phyloP scores from a whole-genome alignment of 306 rosid species.

The Hippophae gyantsensis region DNA sequence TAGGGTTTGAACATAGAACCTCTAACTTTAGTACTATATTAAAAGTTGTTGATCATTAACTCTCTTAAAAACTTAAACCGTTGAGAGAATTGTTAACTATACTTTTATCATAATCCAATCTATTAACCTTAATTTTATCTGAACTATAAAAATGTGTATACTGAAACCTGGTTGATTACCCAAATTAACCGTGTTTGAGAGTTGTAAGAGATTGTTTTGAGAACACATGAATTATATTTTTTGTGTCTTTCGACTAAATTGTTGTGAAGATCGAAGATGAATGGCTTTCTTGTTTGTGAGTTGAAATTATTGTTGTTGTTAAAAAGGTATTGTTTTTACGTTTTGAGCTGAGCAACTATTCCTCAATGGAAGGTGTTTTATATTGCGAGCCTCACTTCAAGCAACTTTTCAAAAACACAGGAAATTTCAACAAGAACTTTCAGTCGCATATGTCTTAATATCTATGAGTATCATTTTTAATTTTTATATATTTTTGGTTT shows the following conservation, averaged over 20 bases:
- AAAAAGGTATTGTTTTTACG: conserved; percentile 10
- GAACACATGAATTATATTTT: background rate
- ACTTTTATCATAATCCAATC: too few species aligned
- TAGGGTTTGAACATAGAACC: too few species aligned
- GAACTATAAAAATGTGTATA: too few species aligned
- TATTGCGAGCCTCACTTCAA: conserved; percentile 91
- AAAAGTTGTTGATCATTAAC: too few species aligned
- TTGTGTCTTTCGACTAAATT: conserved; percentile 1
- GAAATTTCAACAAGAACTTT: conserved; percentile 76
- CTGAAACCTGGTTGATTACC: too few species aligned
- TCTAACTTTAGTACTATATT: too few species aligned
- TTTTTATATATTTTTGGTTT: too few species aligned
- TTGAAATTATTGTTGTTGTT: conserved; percentile 3
- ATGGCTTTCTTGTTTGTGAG: conserved; percentile 11
- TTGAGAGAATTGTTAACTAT: too few species aligned
- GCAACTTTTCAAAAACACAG: conserved; percentile 87
- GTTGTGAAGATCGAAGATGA: background rate
- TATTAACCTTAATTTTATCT: too few species aligned
- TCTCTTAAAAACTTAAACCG: too few species aligned
- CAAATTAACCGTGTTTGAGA: too few species aligned
- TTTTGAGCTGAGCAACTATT: conserved; percentile 84
- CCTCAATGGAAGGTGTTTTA: conserved; percentile 92
- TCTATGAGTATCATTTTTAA: too few species aligned
- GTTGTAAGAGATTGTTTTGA: conserved; percentile 1
- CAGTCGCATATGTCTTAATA: conserved; percentile 52